Base-by-base conservation (phyloP, 78 protist genomes). In the Chrysochromulina parva region DNA sequence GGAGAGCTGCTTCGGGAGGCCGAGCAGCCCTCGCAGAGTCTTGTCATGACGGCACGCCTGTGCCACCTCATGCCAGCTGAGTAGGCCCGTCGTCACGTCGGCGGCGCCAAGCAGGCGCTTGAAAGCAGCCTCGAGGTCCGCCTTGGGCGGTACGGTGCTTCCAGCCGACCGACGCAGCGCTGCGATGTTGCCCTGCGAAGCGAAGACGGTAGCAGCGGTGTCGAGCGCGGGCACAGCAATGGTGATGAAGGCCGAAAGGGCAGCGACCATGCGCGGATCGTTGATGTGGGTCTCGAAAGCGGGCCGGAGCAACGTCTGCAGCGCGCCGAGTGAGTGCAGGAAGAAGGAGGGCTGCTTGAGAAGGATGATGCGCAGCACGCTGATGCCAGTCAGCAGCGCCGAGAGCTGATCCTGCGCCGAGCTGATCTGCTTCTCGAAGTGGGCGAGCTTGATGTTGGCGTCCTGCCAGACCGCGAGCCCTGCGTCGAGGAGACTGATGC, bases 381-480 rank as follows among this genome's bases (percentile, higher is more conserved):
- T 5, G 17, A 78, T 13, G 11, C 10, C 54, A 53, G 80, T 19
- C 22, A 71, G 80, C 54, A 71, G 24, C 19, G 54, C 80, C 26
- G 1, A 2, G 20, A 11, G 54, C 13, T 4, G 24, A 1, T 71
- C 80, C 11, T 13, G 24, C 53, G 80, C 10, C 22, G 76, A 67
- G 48, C 50, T 6, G 47, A 94, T 3, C 65, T 93, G 90, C 91
- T 91, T 90, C 9, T 95, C 96, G 24, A 95, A 87, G 53, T 74
- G 92, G 11, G 58, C n/a, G 66, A 59, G 90, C 69, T 95, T 95
- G 90, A 95, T 91, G 26, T 28, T 55, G 20, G 89, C 96, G 0
- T 89, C 94, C 2, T 94, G 96, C 96, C 96, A 95, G 47, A 94
- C 7, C 11, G 26, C 5, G 16, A 95, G 67, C 16, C 91, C 82